Conservation (phyloP, 1,139 yeast genomes). For the Zygosaccharomyces sapae region DNA sequence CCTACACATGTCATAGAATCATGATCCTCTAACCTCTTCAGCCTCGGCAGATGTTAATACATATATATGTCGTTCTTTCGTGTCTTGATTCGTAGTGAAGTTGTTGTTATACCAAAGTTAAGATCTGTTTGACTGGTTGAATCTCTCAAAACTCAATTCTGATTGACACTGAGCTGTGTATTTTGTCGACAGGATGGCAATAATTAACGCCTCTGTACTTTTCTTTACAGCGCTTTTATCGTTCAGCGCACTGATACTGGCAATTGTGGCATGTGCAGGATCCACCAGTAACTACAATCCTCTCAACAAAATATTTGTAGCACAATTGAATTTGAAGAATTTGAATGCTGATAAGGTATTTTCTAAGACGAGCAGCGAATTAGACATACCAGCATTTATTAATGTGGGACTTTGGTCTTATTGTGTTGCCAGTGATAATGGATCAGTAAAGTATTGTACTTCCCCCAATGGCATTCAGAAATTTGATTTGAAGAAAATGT, state of each 20-base stretch:
- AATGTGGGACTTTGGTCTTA: conserved; percentile 35
- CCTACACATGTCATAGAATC: not conserved
- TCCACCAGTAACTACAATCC: conserved; percentile 31
- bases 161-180: not conserved
- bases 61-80: not conserved
- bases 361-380: conserved; percentile 9
- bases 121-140: not conserved
- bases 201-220: conserved; percentile 23
- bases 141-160: not conserved
- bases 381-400: conserved; percentile 26
- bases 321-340: conserved; percentile 27
- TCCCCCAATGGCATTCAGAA: conserved; percentile 31
- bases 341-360: conserved; percentile 18
- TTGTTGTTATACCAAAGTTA: not conserved
- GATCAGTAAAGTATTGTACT: conserved; percentile 25
- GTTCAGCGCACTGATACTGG: conserved; percentile 27
- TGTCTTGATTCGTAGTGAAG: not conserved
- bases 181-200: conserved; percentile 3
- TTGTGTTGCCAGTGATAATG: conserved; percentile 23
- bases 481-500: conserved; percentile 24
- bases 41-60: not conserved
- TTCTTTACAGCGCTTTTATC: conserved; percentile 24
- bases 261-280: conserved; percentile 33
- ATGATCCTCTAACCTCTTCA: not conserved
- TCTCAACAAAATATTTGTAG: conserved; percentile 29